Evolutionary conservation across 331 rosid species (phyloP), one percentile per base, ranked within the genome.

Genomic region (Malus hybrid): DNA sequence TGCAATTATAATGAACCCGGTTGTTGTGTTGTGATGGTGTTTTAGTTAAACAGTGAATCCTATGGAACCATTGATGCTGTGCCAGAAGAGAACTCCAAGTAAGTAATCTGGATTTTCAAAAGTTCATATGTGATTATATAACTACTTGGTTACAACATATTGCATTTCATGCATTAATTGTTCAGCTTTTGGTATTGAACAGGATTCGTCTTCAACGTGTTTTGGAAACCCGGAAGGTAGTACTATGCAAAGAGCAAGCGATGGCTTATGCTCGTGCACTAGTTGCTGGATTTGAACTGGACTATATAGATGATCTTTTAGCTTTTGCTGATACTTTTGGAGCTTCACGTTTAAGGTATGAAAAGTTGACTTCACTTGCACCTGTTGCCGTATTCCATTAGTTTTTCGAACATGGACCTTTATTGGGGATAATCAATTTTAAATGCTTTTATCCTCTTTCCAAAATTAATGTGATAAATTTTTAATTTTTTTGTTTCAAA

Each of bases 211-310:
- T 94, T 84, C 96, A 85, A 73, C 97, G 96, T 42, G 97, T 94
- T 86, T 80, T 94, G 68, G 97, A 92, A 79, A 90, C 86, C 50
- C 93, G 99, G 52, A 94, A 76, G 86, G 92, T 94, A 10, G 91
- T 92, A 72, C 92, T 94, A 22, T 88, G 80, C 82, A 94, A 90
- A 86, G 99, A 94, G 85, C 99, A 94, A 79, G 99, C 99, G 3
- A 94, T 94, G 99, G 99, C 99, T 57, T 94, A 92, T 80, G 99
- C 99, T 20, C 97, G 99, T 48, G 93, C 99, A 73, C 82, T 92
- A 75, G 99, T 90, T 57, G 89, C 96, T 6, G 97, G 99, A 85
- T 94, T 78, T 80, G 88, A 90, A 64, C 80, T 87, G 31, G 93
- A 92, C 76, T 81, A 88, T 75, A 52, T 94, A 24, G 97, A 90